Base-by-base conservation (phyloP, 225 moss, liverwort and hornwort species). In the Thuidium tamariscinum region DNA sequence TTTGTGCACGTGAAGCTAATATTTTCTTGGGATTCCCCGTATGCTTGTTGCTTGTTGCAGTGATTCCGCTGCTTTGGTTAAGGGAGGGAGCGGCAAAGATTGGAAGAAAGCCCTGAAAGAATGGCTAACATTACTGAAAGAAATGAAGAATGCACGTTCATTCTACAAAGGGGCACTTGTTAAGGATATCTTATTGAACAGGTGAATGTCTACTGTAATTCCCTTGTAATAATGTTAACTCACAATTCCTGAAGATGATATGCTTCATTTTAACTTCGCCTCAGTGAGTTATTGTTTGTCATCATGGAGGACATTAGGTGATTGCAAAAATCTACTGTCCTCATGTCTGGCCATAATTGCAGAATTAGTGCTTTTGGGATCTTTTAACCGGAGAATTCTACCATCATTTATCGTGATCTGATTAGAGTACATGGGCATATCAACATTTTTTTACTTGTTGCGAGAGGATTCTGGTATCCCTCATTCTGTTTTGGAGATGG, bases 51-150 rank as follows among this genome's bases (percentile, higher is more conserved):
- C 86, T 91, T 73, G 79, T 86, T 80, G 77, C 93, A 94, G 94
- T 91, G 87, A 65, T 30, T 83, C 88, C 65, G 51, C 85, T 86
- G 82, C 81, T 85, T 81, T 87, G 61, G 56, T 75, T 48, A 84
- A 87, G 86, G 82, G 92, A 61, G 90, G 93, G 55, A 91, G 89
- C 75, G 95, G 99, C 66, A 99, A 95, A 90, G 95, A 96, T 84
- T 99, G 99, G 99, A 97, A 95, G 86, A 89, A 83, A 90, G 93
- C 78, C 74, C 80, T 99, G 81, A 97, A 93, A 84, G 99, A 99
- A 88, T 99, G 99, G 99, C 88, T 99, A 82, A 93, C 88, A 66
- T 89, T 99, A 80, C 82, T 99, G 63, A 95, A 93, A 83, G 95
- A 90, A 69, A 93, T 95, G 96, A 90, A 87, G 85, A 99, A 99